Base-by-base conservation (phyloP, 208 protist genomes). In the Zelonia costaricensis region DNA sequence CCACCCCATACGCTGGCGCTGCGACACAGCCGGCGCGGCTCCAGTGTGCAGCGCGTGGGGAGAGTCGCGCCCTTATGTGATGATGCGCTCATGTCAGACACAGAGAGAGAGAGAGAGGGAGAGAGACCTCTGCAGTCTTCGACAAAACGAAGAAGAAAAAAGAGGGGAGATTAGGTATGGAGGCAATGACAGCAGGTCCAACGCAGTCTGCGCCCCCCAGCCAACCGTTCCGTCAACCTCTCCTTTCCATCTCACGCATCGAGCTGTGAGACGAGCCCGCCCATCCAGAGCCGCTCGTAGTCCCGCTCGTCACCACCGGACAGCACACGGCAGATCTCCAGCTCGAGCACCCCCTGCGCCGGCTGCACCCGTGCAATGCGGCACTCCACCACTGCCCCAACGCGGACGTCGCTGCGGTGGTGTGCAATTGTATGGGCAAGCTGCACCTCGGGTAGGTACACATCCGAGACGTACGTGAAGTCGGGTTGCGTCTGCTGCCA, bases 381-480 rank as follows among this genome's bases (percentile, higher is more conserved):
- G 54, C 90, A 95, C 33, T 93, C 79, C 35, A 92, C 71, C 3
- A 93, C 74, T 1, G 80, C 80, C 18, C 90, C 90, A 16, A 95
- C 84, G 7, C 75, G 68, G 27, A 88, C 80, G n/a, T 81, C 70
- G 16, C 73, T 49, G 52, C 72, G 54, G 51, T 70, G 69, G 74
- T 95, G 90, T 0, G 61, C 43, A 39, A 95, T 49, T 5, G 77
- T 80, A 55, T 95, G 90, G 1, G 71, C 76, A 10, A 95, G 47
- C 69, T 95, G 90, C 43, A 95, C 55, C 53, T 88, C 82, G 0
- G 90, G 82, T 25, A 95, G 76, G 74, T 93, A 95, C 18, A 95
- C 58, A 30, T 93, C 84, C 0, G 86, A 93, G 7, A 93, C 80
- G 68, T 85, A 93, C 6, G 38, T 27, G 40, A 69, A 64, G 45